Percentiles rank a stretch among this genome's conserved stretches.
phyloP scores from a whole-genome alignment of 2,329 filamentous ascomycete genomes.

The Chalaropsis ovoidea region DNA sequence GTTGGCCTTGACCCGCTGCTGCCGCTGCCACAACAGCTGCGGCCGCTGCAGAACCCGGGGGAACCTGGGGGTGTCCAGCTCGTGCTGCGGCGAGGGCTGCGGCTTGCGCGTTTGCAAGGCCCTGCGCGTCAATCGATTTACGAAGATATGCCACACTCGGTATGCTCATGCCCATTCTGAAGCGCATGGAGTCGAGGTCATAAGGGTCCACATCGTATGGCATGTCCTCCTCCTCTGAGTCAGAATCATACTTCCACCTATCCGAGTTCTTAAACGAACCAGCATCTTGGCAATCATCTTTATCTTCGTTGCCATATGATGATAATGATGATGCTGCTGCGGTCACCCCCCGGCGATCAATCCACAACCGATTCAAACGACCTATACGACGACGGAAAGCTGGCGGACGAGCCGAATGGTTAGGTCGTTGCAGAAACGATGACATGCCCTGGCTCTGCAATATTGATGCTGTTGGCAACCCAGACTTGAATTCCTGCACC shows the following conservation, averaged over 20 bases:
- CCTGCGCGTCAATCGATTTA: conserved; percentile 29
- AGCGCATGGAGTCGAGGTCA: conserved; percentile 49
- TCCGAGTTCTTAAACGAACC: conserved; percentile 39
- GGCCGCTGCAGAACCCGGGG: conserved; percentile 27
- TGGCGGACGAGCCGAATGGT: conserved; percentile 36
- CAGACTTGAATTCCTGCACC: conserved; percentile 41
- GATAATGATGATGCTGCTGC: conserved; percentile 39
- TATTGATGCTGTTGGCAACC: conserved; percentile 33
- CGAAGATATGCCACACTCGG: conserved; percentile 21
- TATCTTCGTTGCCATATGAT: conserved; percentile 36
- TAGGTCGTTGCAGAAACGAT: background rate
- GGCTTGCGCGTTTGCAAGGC: conserved; percentile 26
- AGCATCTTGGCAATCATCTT: conserved; percentile 21
- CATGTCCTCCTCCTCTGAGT: conserved; percentile 77
- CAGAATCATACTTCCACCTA: conserved; percentile 77
- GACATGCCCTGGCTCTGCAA: conserved; percentile 31
- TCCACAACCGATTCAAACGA: conserved; percentile 73
- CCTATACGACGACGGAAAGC: conserved; percentile 77
- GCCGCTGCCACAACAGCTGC: conserved; percentile 27
- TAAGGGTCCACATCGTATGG: conserved; percentile 68
- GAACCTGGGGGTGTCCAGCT: conserved; percentile 26
- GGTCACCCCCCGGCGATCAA: conserved; percentile 65
- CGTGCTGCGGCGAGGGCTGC: conserved; percentile 25
- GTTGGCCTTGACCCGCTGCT: conserved; percentile 24
- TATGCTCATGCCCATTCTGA: conserved; percentile 35